These are phyloP conservation scores for Senecio squalidus DNA, from an alignment of 140 eudicot species.

Conservation along the genomic window DNA sequence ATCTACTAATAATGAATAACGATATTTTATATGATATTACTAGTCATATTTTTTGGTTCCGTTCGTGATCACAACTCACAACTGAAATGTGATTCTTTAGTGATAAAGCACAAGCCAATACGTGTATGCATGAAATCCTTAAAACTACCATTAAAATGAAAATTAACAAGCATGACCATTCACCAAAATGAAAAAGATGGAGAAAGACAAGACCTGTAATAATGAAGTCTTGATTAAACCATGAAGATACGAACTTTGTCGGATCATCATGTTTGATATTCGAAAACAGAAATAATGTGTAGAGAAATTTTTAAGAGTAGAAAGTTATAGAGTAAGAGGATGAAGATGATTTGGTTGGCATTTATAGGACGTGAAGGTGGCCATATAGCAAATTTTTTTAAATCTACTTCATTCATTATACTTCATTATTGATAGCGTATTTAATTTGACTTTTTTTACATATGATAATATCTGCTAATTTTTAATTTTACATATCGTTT, in stretches of 20 bases:
- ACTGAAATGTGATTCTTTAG: too few relatives aligned
- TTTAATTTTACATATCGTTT: too few relatives aligned
- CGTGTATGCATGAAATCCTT: not conserved
- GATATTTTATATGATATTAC: too few relatives aligned
- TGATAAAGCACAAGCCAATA: not conserved
- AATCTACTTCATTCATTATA: too few relatives aligned
- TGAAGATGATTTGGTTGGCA: conserved; percentile 3
- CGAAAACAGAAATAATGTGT: not conserved
- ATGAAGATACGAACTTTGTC: conserved; percentile 8
- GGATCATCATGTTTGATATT: conserved; percentile 13
- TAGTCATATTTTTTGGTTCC: too few relatives aligned
- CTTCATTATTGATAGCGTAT: too few relatives aligned
- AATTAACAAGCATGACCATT: not conserved
- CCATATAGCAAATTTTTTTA: too few relatives aligned
- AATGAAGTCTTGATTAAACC: not conserved
- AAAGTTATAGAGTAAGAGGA: not conserved
- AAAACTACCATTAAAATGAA: not conserved
- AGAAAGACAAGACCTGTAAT: conserved; percentile 17
- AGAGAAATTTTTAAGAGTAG: not conserved
- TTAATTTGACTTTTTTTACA: too few relatives aligned
- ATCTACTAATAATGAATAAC: too few relatives aligned
- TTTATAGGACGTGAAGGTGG: conserved; percentile 22
- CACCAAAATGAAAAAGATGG: not conserved
- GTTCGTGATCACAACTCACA: too few relatives aligned
- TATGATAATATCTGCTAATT: too few relatives aligned